phyloP scores from a whole-genome alignment of 2,329 filamentous ascomycete genomes.

The Didymella sp. region DNA sequence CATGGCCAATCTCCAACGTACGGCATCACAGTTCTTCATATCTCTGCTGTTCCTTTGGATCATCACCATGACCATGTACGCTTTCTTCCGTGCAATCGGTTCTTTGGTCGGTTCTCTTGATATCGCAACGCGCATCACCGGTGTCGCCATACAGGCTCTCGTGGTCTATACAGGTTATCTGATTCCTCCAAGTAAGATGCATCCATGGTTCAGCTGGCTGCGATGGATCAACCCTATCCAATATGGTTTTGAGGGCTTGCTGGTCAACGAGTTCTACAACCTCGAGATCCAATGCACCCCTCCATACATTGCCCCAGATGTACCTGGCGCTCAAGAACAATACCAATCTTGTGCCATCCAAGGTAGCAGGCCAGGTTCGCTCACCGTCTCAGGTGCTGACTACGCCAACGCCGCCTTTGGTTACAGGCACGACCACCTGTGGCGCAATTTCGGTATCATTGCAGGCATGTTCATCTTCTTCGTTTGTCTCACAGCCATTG shows the following conservation, averaged over 20 bases:
- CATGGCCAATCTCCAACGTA: slow-evolving; percentile 64
- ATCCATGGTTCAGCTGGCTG: slow-evolving; percentile 52
- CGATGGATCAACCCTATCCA: slow-evolving; percentile 64
- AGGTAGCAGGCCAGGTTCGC: slow-evolving; percentile 62
- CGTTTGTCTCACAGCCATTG: slow-evolving; percentile 54
- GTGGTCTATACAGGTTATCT: slow-evolving; percentile 52
- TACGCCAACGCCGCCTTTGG: slow-evolving; percentile 64
- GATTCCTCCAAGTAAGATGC: slow-evolving; percentile 51
- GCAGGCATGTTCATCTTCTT: slow-evolving; percentile 60
- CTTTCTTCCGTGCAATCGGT: slow-evolving; percentile 51
- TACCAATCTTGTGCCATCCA: slow-evolving; percentile 67
- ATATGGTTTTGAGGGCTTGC: slow-evolving; percentile 72
- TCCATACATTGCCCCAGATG: slow-evolving; percentile 63
- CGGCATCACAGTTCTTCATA: slow-evolving; percentile 69
- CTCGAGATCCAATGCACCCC: slow-evolving; percentile 62
- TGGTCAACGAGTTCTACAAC: slow-evolving; percentile 73
- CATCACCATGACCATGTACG: slow-evolving; percentile 54
- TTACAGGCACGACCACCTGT: slow-evolving; percentile 65
- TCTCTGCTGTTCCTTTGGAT: slow-evolving; percentile 68
- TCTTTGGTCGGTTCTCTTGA: slow-evolving; percentile 47
- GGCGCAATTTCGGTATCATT: slow-evolving; percentile 65
- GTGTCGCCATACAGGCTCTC: slow-evolving; percentile 51
- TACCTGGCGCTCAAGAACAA: slow-evolving; percentile 53
- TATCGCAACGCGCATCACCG: slow-evolving; percentile 50
- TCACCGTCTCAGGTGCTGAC: slow-evolving; percentile 60